These are phyloP conservation scores for Ogataea kodamae DNA, from an alignment of 805 yeast genomes.

Conservation along the genomic window DNA sequence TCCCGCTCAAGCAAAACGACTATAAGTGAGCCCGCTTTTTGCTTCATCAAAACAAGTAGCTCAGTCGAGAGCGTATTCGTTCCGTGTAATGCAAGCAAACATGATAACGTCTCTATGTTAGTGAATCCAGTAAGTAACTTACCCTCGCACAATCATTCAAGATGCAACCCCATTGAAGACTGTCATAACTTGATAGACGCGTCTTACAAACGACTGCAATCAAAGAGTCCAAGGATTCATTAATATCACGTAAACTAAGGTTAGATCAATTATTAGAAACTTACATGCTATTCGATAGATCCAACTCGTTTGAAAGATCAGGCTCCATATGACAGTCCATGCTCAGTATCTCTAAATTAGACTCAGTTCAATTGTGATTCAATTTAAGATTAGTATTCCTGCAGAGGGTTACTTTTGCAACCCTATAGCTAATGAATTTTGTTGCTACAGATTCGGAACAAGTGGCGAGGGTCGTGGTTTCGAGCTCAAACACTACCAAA, in stretches of 20 bases:
- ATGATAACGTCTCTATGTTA: not conserved
- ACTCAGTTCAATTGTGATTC: too few relatives aligned
- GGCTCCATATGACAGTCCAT: too few relatives aligned
- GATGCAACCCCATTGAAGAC: not conserved
- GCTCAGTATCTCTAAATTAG: too few relatives aligned
- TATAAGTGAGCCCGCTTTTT: conserved; percentile 1
- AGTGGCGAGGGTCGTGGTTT: conserved; percentile 1
- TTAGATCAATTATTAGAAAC: too few relatives aligned
- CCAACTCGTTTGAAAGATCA: too few relatives aligned
- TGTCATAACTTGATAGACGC: not conserved
- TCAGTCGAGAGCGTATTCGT: not conserved
- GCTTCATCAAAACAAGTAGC: not conserved
- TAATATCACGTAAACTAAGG: not conserved
- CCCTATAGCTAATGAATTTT: too few relatives aligned
- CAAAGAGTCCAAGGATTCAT: not conserved
- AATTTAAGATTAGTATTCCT: too few relatives aligned
- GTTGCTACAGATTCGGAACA: conserved; percentile 4
- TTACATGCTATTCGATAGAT: too few relatives aligned
- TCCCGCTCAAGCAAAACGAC: conserved; percentile 5
- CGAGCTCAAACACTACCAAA: conserved; percentile 1
- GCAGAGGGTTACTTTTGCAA: too few relatives aligned
- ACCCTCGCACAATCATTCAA: not conserved
- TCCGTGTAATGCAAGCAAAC: not conserved
- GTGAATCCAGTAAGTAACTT: not conserved
- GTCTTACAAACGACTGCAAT: not conserved